These are phyloP conservation scores for Trichoderma hamatum DNA, from an alignment of 2,329 filamentous ascomycete genomes.

Conservation along the genomic window DNA sequence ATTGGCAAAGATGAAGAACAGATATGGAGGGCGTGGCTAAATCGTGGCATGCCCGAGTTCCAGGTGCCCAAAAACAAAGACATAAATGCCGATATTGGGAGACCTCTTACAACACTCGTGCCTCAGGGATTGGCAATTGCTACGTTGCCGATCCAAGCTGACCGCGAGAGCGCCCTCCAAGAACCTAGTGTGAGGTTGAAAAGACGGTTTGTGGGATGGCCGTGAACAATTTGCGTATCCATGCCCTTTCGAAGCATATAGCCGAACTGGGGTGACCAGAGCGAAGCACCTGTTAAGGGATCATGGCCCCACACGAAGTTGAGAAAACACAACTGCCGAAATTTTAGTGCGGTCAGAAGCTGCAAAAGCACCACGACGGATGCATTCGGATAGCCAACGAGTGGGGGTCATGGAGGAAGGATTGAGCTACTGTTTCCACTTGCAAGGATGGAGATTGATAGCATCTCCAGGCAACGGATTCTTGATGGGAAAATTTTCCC, in stretches of 20 bases:
- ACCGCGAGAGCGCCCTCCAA: background rate
- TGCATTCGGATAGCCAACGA: conserved; percentile 1
- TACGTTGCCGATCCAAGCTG: background rate
- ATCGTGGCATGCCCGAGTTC: background rate
- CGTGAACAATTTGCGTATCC: background rate
- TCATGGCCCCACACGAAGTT: conserved; percentile 7
- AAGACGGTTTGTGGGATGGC: background rate
- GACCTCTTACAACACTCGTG: background rate
- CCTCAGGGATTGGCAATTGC: conserved; percentile 1
- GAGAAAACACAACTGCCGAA: conserved; percentile 24
- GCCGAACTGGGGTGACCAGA: conserved; percentile 7
- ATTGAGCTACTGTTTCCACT: background rate
- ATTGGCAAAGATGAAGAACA: background rate
- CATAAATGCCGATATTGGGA: background rate
- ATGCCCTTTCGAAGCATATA: conserved; percentile 23
- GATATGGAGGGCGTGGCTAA: conserved; percentile 11
- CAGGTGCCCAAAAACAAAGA: background rate
- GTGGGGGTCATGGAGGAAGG: conserved; percentile 18
- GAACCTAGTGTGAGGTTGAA: background rate
- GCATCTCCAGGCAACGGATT: background rate
- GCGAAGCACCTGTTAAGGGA: conserved; percentile 2
- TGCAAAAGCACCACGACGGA: conserved; percentile 19
- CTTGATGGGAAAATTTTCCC: background rate
- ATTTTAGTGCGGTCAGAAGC: conserved; percentile 23
- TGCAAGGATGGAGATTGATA: background rate